Conservation (phyloP, 768 basidiomycete species). For the Auricularia sp. region DNA sequence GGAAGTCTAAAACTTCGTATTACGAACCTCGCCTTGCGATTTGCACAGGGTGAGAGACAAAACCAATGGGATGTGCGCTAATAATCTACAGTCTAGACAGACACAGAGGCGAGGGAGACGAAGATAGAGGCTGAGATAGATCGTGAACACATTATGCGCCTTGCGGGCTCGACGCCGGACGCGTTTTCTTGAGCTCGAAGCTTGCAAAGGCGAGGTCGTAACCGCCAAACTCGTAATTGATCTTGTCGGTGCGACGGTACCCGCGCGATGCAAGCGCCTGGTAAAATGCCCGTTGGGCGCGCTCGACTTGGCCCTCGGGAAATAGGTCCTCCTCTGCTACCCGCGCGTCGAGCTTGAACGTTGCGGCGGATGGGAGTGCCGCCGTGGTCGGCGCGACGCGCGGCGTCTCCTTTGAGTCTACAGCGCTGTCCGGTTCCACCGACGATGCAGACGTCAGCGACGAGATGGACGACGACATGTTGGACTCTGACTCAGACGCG, state of each 20-base stretch:
- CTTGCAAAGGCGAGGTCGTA: conserved; percentile 86
- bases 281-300: conserved; percentile 64
- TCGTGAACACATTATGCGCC: no score
- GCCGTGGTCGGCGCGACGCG: conserved; percentile 37
- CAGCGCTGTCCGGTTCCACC: conserved; percentile 1
- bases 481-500: neutral
- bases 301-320: conserved; percentile 45
- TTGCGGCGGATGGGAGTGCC: conserved; percentile 25
- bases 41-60: no score
- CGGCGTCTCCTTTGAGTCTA: conserved; percentile 2
- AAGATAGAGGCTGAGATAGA: no score
- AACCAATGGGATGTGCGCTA: no score
- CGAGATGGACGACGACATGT: neutral
- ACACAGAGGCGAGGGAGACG: no score
- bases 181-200: conserved; percentile 38
- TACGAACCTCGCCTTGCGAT: no score
- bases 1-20: no score
- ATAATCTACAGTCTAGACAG: no score
- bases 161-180: neutral
- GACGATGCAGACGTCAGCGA: neutral
- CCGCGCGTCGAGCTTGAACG: conserved; percentile 10
- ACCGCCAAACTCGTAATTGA: conserved; percentile 94
- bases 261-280: conserved; percentile 40
- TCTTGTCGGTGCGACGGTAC: conserved; percentile 88
- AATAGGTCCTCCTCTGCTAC: conserved; percentile 11